Conservation (phyloP, 768 basidiomycete species). For the Russula compacta region DNA sequence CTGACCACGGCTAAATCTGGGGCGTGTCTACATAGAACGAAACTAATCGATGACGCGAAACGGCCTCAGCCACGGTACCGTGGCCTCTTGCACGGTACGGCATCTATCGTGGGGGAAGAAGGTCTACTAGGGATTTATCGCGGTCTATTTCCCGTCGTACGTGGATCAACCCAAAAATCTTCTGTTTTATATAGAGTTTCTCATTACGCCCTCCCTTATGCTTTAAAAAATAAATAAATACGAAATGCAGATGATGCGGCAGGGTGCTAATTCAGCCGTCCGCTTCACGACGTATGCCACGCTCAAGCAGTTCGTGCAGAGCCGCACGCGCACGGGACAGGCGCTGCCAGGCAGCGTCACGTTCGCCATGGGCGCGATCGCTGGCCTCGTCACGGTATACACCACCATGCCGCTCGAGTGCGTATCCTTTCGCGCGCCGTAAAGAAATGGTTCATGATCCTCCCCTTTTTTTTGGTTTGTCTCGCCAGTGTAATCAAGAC, state of each 20-base stretch:
- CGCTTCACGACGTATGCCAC: slow-evolving; percentile 94
- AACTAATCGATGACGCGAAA: slow-evolving; percentile 92
- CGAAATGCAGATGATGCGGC: slow-evolving; percentile 75
- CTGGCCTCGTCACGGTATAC: slow-evolving; percentile 93
- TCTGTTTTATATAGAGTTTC: too few relatives aligned
- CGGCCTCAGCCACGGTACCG: slow-evolving; percentile 76
- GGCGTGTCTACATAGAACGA: slow-evolving; percentile 52
- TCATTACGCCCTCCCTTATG: not conserved
- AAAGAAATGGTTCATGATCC: not conserved
- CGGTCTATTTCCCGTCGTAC: slow-evolving; percentile 87
- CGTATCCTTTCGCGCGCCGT: not conserved
- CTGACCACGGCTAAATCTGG: not conserved
- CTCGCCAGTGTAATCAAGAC: slow-evolving; percentile 86
- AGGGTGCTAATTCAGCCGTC: slow-evolving; percentile 96
- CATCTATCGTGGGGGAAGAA: slow-evolving; percentile 72
- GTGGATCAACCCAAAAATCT: slow-evolving; percentile 24
- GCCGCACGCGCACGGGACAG: slow-evolving; percentile 74
- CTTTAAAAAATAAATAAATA: not conserved
- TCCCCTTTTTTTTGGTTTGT: not conserved
- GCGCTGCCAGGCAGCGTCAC: slow-evolving; percentile 80
- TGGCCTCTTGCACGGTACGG: slow-evolving; percentile 80
- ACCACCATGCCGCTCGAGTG: slow-evolving; percentile 83
- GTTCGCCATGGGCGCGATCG: slow-evolving; percentile 88
- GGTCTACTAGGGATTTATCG: slow-evolving; percentile 81
- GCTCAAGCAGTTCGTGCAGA: slow-evolving; percentile 87